These are phyloP conservation scores for Blastobotrys petasosporus DNA, from an alignment of 1,139 yeast genomes.

Conservation along the genomic window DNA sequence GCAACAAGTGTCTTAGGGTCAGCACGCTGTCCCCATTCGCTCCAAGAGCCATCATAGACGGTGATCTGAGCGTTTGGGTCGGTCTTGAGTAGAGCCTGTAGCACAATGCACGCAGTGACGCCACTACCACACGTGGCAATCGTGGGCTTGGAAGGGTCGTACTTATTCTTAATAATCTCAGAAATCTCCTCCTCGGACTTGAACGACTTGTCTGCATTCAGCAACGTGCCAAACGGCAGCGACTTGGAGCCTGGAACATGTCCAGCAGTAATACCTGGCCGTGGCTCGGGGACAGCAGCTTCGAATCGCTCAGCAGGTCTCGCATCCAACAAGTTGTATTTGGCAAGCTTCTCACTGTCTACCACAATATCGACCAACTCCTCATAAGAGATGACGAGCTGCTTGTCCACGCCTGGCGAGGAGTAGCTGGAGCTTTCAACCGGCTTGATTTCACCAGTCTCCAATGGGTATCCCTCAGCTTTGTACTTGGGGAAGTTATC, in stretches of 20 bases:
- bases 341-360: constrained; percentile 41
- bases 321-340: constrained; percentile 67
- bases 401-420: constrained; percentile 37
- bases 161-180: constrained; percentile 52
- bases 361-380: constrained; percentile 54
- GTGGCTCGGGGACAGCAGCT: constrained; percentile 79
- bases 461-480: constrained; percentile 37
- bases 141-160: constrained; percentile 30
- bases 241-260: constrained; percentile 78
- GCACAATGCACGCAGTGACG: constrained; percentile 82
- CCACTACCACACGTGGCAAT: constrained; percentile 95
- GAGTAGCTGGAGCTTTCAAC: constrained; percentile 34
- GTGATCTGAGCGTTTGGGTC: constrained; percentile 47
- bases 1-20: constrained; percentile 23
- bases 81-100: constrained; percentile 60
- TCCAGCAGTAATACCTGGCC: constrained; percentile 82
- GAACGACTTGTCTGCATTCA: constrained; percentile 44
- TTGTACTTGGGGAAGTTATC: constrained; percentile 60
- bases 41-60: constrained; percentile 95
- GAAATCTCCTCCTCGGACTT: constrained; percentile 44
- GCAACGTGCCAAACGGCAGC: constrained; percentile 63
- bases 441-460: constrained; percentile 28
- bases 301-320: constrained; percentile 68
- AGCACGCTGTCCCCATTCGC: constrained; percentile 44
- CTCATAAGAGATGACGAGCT: constrained; percentile 57